phyloP scores from a whole-genome alignment of 495 filamentous ascomycete species.

The Lophium mytilinum region DNA sequence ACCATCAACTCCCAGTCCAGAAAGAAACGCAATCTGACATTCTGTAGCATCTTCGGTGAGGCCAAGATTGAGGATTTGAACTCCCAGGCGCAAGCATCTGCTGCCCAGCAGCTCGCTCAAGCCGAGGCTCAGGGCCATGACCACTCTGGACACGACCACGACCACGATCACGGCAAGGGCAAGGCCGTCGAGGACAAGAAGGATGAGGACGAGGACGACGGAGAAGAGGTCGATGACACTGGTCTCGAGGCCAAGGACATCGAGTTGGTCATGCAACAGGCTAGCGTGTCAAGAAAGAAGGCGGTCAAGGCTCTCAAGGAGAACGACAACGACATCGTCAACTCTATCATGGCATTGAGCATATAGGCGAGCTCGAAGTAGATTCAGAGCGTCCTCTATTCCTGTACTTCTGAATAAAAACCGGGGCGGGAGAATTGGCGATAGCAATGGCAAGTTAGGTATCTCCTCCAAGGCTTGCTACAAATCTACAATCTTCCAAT shows the following conservation, averaged over 20 bases:
- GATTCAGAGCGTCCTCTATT: neutral
- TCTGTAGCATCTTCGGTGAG: slow-evolving; percentile 89
- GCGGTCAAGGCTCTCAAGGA: slow-evolving; percentile 96
- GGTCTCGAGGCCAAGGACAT: slow-evolving; percentile 98
- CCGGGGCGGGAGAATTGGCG: neutral
- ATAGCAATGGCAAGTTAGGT: no score
- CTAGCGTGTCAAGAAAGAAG: slow-evolving; percentile 92
- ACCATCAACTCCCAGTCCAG: slow-evolving; percentile 2
- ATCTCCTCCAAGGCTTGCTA: no score
- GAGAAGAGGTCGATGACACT: slow-evolving; percentile 85
- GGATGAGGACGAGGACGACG: slow-evolving; percentile 83
- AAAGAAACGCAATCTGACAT: neutral
- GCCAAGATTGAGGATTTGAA: slow-evolving; percentile 99
- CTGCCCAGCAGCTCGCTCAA: slow-evolving; percentile 81
- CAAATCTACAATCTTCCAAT: no score
- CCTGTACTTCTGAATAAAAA: neutral
- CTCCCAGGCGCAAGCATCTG: slow-evolving; percentile 89
- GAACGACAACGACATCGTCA: slow-evolving; percentile 99
- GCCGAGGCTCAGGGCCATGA: slow-evolving; percentile 52
- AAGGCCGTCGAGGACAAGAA: slow-evolving; percentile 74
- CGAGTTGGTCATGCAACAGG: slow-evolving; percentile 97
- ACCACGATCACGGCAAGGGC: slow-evolving; percentile 57
- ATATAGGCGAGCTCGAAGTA: slow-evolving; percentile 50
- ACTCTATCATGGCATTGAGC: slow-evolving; percentile 99
- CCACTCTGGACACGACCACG: slow-evolving; percentile 50